phyloP scores from a whole-genome alignment of 768 basidiomycete species.

The Exsudoporus frostii region DNA sequence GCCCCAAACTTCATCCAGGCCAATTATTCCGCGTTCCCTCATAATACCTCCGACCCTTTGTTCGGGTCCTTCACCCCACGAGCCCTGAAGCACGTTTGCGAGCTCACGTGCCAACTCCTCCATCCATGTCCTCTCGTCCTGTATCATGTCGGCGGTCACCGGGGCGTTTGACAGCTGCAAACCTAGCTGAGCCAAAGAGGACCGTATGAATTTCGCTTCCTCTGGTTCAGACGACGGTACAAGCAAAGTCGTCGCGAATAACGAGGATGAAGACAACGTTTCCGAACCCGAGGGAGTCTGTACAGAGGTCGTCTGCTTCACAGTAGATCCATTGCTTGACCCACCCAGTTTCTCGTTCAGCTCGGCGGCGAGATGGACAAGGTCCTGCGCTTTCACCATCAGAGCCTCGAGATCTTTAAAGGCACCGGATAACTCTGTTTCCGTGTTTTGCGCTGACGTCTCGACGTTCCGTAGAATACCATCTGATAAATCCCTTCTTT shows the following conservation, averaged over 20 bases:
- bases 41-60: slow-evolving; percentile 55
- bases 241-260: slow-evolving; percentile 29
- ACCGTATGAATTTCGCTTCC: slow-evolving; percentile 83
- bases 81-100: slow-evolving; percentile 62
- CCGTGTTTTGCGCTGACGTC: slow-evolving; percentile 57
- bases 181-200: slow-evolving; percentile 87
- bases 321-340: slow-evolving; percentile 15
- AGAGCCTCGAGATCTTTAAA: slow-evolving; percentile 86
- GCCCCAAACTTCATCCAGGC: slow-evolving; percentile 92
- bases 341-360: slow-evolving; percentile 79
- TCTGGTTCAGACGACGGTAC: slow-evolving; percentile 60
- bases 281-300: slow-evolving; percentile 19
- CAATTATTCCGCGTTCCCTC: slow-evolving; percentile 75
- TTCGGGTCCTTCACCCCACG: slow-evolving; percentile 13
- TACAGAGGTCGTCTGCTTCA: slow-evolving; percentile 1
- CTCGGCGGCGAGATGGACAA: slow-evolving; percentile 86
- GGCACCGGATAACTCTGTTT: slow-evolving; percentile 68
- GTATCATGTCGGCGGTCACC: slow-evolving; percentile 85
- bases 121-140: slow-evolving; percentile 75
- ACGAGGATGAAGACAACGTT: slow-evolving; percentile 18
- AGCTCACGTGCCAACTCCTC: slow-evolving; percentile 83
- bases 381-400: slow-evolving; percentile 88
- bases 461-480: slow-evolving; percentile 80
- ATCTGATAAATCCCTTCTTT: slow-evolving; percentile 45
- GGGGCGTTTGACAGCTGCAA: slow-evolving; percentile 75